A percentile compares a stretch with the other conserved stretches of the same genome.
phyloP scores from a whole-genome alignment of 345 rosid species.

The thale cress (Arabidopsis thaliana) region DNA sequence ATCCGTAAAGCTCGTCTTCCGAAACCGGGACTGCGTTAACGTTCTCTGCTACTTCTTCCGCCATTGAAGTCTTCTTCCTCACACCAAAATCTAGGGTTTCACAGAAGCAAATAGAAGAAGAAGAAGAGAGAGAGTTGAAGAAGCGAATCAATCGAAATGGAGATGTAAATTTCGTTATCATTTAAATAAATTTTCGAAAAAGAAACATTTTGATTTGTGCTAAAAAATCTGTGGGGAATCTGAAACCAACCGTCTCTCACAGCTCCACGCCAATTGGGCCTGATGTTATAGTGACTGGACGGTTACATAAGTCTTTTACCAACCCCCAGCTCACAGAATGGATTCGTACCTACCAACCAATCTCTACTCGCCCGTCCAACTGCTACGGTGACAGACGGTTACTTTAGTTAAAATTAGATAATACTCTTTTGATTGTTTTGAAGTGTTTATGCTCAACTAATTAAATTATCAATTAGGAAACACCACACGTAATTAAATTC shows the following conservation, averaged over 20 bases:
- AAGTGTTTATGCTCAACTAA: neutral
- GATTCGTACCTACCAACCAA: neutral
- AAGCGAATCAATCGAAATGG: conserved; percentile 40
- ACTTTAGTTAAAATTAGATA: neutral
- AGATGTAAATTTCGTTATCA: conserved; percentile 34
- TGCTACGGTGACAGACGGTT: conserved; percentile 1
- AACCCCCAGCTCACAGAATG: neutral
- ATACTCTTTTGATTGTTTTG: neutral
- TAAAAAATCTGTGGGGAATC: neutral
- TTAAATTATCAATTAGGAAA: neutral
- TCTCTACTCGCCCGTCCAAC: conserved; percentile 26
- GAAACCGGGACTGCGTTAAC: conserved; percentile 46
- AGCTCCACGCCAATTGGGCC: conserved; percentile 39
- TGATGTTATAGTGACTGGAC: conserved; percentile 32
- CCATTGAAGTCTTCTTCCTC: conserved; percentile 49
- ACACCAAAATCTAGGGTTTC: conserved; percentile 29
- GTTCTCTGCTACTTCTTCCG: conserved; percentile 47
- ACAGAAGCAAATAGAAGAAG: conserved; percentile 14
- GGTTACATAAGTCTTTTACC: conserved; percentile 31
- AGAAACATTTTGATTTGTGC: neutral
- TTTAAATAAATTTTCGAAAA: conserved; percentile 18
- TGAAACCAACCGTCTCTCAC: conserved; percentile 39
- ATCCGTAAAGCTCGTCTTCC: conserved; percentile 67
- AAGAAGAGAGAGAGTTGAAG: conserved; percentile 20
- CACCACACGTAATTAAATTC: conserved; percentile 10